phyloP scores from a whole-genome alignment of 2,329 filamentous ascomycete genomes.

The Elsinoe fawcettii region DNA sequence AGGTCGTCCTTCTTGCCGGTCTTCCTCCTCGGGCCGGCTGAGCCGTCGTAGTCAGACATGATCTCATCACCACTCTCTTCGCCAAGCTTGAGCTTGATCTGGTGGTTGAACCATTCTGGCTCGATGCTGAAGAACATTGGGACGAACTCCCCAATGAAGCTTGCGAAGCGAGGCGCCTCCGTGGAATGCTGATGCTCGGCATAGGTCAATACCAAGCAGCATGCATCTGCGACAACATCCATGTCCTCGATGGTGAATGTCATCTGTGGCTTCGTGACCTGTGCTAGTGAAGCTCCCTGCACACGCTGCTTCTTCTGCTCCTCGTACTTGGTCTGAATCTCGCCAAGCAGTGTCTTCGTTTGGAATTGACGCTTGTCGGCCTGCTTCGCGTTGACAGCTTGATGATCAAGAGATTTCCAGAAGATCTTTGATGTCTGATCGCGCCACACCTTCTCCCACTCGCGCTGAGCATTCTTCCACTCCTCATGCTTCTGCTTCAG shows the following conservation, averaged over 20 bases:
- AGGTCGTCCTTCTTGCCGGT: conserved; percentile 66
- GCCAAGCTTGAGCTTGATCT: conserved; percentile 44
- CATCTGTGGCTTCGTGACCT: conserved; percentile 50
- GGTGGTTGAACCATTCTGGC: conserved; percentile 53
- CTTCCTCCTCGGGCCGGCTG: conserved; percentile 60
- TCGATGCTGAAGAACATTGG: conserved; percentile 45
- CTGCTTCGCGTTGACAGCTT: conserved; percentile 82
- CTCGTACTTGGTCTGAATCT: conserved; percentile 87
- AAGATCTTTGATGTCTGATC: conserved; percentile 92
- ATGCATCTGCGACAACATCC: conserved; percentile 46
- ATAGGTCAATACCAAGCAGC: conserved; percentile 38
- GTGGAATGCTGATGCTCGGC: conserved; percentile 36
- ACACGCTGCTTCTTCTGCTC: conserved; percentile 69
- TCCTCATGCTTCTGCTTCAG: conserved; percentile 96
- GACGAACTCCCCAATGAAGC: conserved; percentile 45
- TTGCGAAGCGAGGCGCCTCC: conserved; percentile 38
- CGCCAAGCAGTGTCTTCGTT: conserved; percentile 79
- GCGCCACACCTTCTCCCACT: conserved; percentile 99
- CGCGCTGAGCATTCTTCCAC: conserved; percentile 92
- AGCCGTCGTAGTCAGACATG: conserved; percentile 57
- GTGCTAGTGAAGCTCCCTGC: conserved; percentile 23
- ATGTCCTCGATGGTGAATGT: conserved; percentile 59
- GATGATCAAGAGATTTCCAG: conserved; percentile 92
- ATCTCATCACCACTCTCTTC: conserved; percentile 71
- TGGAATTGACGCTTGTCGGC: conserved; percentile 88